Conservation (phyloP, 1,284 basidiomycete genomes). For the Heliocybe sulcata region DNA sequence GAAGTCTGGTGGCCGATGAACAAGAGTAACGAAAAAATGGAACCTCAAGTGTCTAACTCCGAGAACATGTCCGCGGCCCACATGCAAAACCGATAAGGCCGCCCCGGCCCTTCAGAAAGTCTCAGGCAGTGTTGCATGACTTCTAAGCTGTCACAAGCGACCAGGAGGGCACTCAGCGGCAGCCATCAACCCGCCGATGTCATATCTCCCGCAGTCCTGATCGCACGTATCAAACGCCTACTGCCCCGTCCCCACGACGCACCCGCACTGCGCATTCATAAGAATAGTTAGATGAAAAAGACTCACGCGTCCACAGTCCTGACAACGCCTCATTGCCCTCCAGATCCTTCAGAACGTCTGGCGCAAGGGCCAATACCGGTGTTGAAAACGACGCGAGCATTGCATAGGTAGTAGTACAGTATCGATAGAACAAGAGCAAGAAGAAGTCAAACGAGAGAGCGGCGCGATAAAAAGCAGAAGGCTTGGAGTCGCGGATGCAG, state of each 20-base stretch:
- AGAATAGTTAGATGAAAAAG: constrained; percentile 4
- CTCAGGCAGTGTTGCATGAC: too few relatives aligned
- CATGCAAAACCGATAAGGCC: too few relatives aligned
- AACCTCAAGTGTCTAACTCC: too few relatives aligned
- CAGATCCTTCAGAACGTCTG: constrained; percentile 57
- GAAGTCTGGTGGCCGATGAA: too few relatives aligned
- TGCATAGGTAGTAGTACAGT: constrained; percentile 1
- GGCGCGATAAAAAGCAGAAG: neutral
- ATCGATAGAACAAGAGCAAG: neutral
- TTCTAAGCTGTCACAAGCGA: too few relatives aligned
- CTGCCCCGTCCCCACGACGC: neutral
- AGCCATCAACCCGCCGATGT: too few relatives aligned
- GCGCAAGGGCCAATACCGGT: constrained; percentile 56
- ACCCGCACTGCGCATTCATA: neutral
- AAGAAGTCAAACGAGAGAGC: neutral
- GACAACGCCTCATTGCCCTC: constrained; percentile 58
- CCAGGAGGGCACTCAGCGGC: too few relatives aligned
- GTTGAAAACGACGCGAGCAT: constrained; percentile 48
- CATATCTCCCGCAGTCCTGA: too few relatives aligned
- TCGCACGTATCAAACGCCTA: neutral
- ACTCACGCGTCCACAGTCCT: constrained; percentile 57
- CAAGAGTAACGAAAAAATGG: too few relatives aligned
- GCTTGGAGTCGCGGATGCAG: neutral
- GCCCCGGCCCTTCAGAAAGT: too few relatives aligned
- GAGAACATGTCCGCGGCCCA: too few relatives aligned